These are phyloP conservation scores for Apophysomyces ossiformis DNA, from an alignment of 371 early-diverging fungal species.

Conservation along the genomic window DNA sequence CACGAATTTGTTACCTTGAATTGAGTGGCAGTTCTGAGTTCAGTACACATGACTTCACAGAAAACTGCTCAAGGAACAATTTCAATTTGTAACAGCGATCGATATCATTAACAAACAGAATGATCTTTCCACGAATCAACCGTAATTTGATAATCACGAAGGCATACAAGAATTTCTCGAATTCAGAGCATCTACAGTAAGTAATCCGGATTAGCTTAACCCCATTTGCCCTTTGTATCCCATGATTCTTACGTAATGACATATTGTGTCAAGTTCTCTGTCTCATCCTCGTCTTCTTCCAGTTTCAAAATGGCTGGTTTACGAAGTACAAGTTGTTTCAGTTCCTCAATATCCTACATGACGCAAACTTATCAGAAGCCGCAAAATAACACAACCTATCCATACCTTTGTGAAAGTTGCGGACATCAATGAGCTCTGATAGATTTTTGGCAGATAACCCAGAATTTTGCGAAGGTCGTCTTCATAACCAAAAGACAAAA, in stretches of 20 bases:
- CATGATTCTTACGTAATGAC: slow-evolving; percentile 51
- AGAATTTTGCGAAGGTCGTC: slow-evolving; percentile 79
- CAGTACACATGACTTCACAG: slow-evolving; percentile 86
- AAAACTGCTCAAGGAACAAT: slow-evolving; percentile 95
- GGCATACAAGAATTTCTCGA: slow-evolving; percentile 88
- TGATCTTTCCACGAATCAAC: slow-evolving; percentile 87
- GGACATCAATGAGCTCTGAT: slow-evolving; percentile 89
- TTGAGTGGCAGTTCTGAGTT: slow-evolving; percentile 95
- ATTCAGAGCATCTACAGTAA: slow-evolving; percentile 66
- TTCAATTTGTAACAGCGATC: slow-evolving; percentile 92
- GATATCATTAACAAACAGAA: slow-evolving; percentile 94
- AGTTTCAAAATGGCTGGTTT: slow-evolving; percentile 85
- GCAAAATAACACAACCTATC: neutral
- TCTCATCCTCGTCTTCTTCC: slow-evolving; percentile 75
- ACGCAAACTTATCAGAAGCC: neutral
- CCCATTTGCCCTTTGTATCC: neutral
- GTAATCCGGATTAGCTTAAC: neutral
- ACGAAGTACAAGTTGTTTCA: slow-evolving; percentile 83
- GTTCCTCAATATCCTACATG: slow-evolving; percentile 74
- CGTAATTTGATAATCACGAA: slow-evolving; percentile 91
- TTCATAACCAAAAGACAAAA: slow-evolving; percentile 92
- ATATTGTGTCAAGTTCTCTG: slow-evolving; percentile 76
- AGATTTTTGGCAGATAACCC: slow-evolving; percentile 77
- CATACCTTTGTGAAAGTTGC: slow-evolving; percentile 78
- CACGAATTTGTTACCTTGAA: slow-evolving; percentile 41